A percentile compares a stretch with the other conserved stretches of the same genome.
Evolutionary conservation across 257 asterid species (phyloP).

Genomic region (Dorcoceras hygrometricum): DNA sequence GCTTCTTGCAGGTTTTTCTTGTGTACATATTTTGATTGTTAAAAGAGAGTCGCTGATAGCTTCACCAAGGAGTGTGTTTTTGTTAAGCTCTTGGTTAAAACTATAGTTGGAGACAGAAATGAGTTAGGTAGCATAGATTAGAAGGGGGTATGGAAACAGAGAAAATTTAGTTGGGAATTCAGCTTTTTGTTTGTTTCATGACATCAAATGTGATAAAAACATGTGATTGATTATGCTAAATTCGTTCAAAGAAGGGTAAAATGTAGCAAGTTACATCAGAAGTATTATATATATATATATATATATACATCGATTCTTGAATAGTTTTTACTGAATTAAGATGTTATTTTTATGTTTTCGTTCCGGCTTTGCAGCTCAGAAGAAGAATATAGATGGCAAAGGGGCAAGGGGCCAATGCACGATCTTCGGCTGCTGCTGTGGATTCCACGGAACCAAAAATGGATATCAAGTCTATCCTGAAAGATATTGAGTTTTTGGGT

Average conservation of each 20-base stretch:
- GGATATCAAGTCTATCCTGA: slow-evolving; percentile 55
- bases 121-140: too few species aligned
- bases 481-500: slow-evolving; percentile 64
- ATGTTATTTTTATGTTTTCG: not conserved
- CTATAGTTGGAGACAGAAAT: not conserved
- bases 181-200: not conserved
- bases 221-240: not conserved
- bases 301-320: not conserved
- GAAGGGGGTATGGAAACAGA: not conserved
- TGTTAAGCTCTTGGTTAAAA: not conserved
- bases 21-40: not conserved
- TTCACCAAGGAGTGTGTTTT: not conserved
- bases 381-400: slow-evolving; percentile 23
- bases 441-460: slow-evolving; percentile 34
- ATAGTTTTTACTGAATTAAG: not conserved
- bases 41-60: not conserved
- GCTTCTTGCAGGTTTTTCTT: not conserved
- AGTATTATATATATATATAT: too few species aligned
- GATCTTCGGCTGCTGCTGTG: slow-evolving; percentile 29
- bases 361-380: slow-evolving; percentile 20
- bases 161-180: not conserved
- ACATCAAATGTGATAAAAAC: not conserved
- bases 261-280: not conserved
- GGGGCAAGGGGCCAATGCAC: slow-evolving; percentile 26
- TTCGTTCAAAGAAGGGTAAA: not conserved